Evolutionary conservation across 495 filamentous ascomycete species (phyloP).

Genomic region (Xanthoparmelia taractica): DNA sequence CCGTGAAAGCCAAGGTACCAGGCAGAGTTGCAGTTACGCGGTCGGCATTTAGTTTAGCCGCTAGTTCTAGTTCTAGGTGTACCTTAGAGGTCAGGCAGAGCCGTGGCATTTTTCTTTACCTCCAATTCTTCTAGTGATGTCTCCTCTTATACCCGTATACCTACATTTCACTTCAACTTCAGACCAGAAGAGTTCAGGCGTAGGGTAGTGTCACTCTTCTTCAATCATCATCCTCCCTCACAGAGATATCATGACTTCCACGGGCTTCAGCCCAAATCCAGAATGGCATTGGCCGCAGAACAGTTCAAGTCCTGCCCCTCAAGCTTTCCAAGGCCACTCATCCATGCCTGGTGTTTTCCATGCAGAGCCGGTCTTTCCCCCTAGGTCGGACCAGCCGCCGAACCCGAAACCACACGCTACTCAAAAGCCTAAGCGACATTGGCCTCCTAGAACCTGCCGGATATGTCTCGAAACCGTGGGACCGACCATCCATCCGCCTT

Average conservation of each 20-base stretch:
- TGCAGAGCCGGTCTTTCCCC: constrained; percentile 10
- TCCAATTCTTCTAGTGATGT: not conserved
- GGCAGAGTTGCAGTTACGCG: too few relatives aligned
- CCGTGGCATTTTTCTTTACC: constrained; percentile 3
- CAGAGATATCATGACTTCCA: constrained; percentile 28
- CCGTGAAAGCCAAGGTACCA: too few relatives aligned
- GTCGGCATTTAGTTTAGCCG: too few relatives aligned
- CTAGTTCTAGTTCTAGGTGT: too few relatives aligned
- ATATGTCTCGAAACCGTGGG: constrained; percentile 85
- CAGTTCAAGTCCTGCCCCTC: constrained; percentile 18
- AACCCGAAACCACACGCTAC: constrained; percentile 6
- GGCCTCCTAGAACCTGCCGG: constrained; percentile 69
- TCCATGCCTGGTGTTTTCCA: constrained; percentile 25
- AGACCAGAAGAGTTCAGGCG: not conserved
- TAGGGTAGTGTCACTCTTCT: not conserved
- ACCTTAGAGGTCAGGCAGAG: not conserved
- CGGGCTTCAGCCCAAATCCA: constrained; percentile 28
- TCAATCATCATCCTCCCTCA: not conserved
- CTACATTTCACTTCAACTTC: not conserved
- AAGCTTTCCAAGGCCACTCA: not conserved
- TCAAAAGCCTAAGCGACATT: constrained; percentile 41
- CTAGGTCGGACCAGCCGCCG: not conserved
- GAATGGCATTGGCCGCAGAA: constrained; percentile 34
- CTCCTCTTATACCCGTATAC: too few relatives aligned
- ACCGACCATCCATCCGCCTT: constrained; percentile 63